Percentiles rank a stretch among this genome's conserved stretches.
These are phyloP conservation scores for Podila clonocystis DNA, from an alignment of 192 early-diverging fungal genomes.

Conservation along the genomic window DNA sequence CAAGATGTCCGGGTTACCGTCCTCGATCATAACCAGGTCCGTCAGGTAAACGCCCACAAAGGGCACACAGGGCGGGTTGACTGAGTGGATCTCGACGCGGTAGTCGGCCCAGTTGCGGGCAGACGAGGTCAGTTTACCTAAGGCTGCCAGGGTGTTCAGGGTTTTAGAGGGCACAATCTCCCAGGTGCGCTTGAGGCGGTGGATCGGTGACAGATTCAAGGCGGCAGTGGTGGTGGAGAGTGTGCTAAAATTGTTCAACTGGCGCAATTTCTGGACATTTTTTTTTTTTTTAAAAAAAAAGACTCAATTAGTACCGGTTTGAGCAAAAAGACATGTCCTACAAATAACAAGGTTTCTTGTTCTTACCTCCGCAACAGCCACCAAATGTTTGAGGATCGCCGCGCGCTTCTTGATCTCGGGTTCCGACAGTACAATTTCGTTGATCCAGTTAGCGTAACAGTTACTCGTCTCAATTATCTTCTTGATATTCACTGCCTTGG, in stretches of 20 bases:
- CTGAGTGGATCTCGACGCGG: slow-evolving; percentile 83
- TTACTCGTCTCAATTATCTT: slow-evolving; percentile 89
- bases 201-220: slow-evolving; percentile 89
- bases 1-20: slow-evolving; percentile 87
- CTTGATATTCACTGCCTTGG: slow-evolving; percentile 87
- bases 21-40: slow-evolving; percentile 95
- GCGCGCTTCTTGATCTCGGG: slow-evolving; percentile 85
- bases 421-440: slow-evolving; percentile 84
- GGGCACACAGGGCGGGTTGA: slow-evolving; percentile 88
- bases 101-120: slow-evolving; percentile 89
- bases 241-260: slow-evolving; percentile 96
- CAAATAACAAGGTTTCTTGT: too few relatives aligned
- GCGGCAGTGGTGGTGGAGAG: slow-evolving; percentile 93
- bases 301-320: background rate
- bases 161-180: slow-evolving; percentile 73
- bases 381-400: slow-evolving; percentile 85
- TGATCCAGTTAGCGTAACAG: slow-evolving; percentile 75
- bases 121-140: slow-evolving; percentile 86
- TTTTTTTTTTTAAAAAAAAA: background rate
- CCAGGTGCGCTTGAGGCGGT: slow-evolving; percentile 94
- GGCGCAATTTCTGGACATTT: slow-evolving; percentile 41
- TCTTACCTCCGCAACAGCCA: slow-evolving; percentile 81
- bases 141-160: slow-evolving; percentile 67
- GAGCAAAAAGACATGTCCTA: too few relatives aligned
- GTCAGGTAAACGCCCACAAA: slow-evolving; percentile 85